phyloP scores from a whole-genome alignment of 1,284 basidiomycete species.

The Papiliotrema fonsecae region DNA sequence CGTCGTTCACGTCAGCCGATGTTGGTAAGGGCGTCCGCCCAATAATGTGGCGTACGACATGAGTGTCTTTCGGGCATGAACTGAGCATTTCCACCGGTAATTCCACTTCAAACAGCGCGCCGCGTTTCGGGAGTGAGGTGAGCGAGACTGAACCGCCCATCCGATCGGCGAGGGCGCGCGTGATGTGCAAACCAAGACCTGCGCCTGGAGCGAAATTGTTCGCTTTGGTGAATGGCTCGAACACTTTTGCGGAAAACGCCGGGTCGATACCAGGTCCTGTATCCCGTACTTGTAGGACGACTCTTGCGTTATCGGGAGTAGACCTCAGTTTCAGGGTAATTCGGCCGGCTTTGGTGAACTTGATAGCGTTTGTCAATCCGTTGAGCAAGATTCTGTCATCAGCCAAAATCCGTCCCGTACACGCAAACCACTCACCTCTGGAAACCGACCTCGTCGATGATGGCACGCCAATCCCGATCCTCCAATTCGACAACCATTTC shows the following conservation, averaged over 20 bases:
- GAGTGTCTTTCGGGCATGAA: neutral
- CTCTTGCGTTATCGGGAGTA: conserved; percentile 1
- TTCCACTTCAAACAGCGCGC: conserved; percentile 18
- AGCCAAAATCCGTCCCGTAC: neutral
- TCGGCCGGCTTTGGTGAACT: conserved; percentile 40
- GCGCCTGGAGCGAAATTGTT: conserved; percentile 23
- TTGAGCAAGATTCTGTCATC: conserved; percentile 43
- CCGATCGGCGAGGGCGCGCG: conserved; percentile 19
- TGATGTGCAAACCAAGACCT: conserved; percentile 32
- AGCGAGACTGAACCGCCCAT: conserved; percentile 21
- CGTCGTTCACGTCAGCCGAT: neutral
- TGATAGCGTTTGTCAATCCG: conserved; percentile 47
- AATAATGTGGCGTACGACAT: neutral
- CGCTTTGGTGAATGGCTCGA: conserved; percentile 32
- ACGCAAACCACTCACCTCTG: conserved; percentile 14
- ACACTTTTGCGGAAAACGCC: conserved; percentile 13
- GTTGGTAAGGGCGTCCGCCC: neutral
- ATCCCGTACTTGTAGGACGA: conserved; percentile 16
- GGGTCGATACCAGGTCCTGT: conserved; percentile 24
- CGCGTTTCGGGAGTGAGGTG: conserved; percentile 9
- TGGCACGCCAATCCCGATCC: conserved; percentile 23
- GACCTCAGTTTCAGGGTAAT: conserved; percentile 18
- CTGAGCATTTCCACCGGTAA: conserved; percentile 16
- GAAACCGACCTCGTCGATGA: conserved; percentile 19
- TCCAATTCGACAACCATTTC: conserved; percentile 15